These are phyloP conservation scores for Taphrina wiesneri DNA, from an alignment of 1,139 yeast genomes.

Conservation along the genomic window DNA sequence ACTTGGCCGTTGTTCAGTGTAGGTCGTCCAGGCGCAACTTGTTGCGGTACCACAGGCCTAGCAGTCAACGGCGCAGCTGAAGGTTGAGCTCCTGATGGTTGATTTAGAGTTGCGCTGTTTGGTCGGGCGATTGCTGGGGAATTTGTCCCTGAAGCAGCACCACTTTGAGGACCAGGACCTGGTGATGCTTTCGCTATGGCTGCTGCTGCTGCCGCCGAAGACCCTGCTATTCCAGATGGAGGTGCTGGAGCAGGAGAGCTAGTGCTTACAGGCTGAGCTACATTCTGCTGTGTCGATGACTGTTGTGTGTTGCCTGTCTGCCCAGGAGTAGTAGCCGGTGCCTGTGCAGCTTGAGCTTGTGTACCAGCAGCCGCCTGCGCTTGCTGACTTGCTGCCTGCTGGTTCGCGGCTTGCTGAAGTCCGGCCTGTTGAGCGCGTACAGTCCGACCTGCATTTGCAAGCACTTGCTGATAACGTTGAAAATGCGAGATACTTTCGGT, in stretches of 20 bases:
- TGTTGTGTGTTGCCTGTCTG: not conserved
- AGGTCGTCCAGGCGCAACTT: conserved; percentile 35
- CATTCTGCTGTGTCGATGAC: not conserved
- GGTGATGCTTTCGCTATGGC: conserved; percentile 42
- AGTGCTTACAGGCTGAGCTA: not conserved
- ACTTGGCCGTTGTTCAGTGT: conserved; percentile 33
- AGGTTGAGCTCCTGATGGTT: conserved; percentile 14
- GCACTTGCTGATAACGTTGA: conserved; percentile 32
- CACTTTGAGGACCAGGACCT: conserved; percentile 76
- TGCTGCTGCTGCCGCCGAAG: conserved; percentile 26
- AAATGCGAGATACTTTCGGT: conserved; percentile 33
- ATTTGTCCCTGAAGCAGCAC: conserved; percentile 42
- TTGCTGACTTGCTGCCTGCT: not conserved
- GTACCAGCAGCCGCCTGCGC: not conserved
- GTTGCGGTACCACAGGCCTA: conserved; percentile 37
- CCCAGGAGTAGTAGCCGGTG: conserved; percentile 5
- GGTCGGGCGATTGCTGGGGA: conserved; percentile 31
- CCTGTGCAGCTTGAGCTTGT: not conserved
- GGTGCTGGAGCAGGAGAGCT: not conserved
- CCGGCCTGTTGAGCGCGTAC: conserved; percentile 32
- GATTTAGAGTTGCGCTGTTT: conserved; percentile 33
- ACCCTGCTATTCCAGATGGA: not conserved
- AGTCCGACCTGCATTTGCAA: conserved; percentile 16
- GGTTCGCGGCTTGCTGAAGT: not conserved
- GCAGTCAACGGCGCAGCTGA: conserved; percentile 16